Conservation (phyloP, 345 rosid species). For the Carallia pectinifolia region DNA sequence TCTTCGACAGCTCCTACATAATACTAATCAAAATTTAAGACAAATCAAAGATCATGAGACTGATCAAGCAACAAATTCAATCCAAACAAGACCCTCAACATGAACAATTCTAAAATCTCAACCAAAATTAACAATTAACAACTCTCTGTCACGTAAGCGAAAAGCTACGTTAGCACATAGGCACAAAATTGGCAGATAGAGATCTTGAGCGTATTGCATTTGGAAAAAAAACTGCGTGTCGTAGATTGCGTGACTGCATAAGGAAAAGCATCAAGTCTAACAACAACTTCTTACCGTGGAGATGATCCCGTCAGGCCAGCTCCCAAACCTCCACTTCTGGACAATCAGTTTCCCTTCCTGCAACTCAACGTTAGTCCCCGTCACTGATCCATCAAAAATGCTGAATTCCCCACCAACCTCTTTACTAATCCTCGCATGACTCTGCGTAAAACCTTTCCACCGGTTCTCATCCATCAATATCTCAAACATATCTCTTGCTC, state of each 20-base stretch:
- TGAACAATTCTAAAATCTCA: background rate
- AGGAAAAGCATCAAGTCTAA: constrained; percentile 27
- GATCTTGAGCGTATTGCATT: too few relatives aligned
- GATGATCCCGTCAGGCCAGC: constrained; percentile 92
- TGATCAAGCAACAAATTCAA: background rate
- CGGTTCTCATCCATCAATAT: constrained; percentile 96
- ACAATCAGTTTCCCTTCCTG: constrained; percentile 87
- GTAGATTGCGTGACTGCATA: too few relatives aligned
- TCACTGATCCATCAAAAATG: constrained; percentile 90
- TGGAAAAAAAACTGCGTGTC: too few relatives aligned
- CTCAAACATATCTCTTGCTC: constrained; percentile 79
- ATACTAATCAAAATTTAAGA: background rate
- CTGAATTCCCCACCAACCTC: constrained; percentile 82
- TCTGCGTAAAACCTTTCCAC: constrained; percentile 96
- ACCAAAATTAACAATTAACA: too few relatives aligned
- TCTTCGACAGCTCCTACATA: background rate
- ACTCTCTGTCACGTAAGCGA: too few relatives aligned
- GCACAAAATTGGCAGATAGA: too few relatives aligned
- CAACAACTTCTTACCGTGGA: constrained; percentile 53
- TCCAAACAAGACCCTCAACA: too few relatives aligned
- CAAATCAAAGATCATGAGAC: background rate
- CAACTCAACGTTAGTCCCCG: constrained; percentile 70
- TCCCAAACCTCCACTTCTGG: constrained; percentile 93
- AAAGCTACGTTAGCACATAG: too few relatives aligned
- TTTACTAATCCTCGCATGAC: constrained; percentile 80